A percentile compares a stretch with the other conserved stretches of the same genome.
Conservation (phyloP, 208 protist genomes). For the Crithidia fasciculata region DNA sequence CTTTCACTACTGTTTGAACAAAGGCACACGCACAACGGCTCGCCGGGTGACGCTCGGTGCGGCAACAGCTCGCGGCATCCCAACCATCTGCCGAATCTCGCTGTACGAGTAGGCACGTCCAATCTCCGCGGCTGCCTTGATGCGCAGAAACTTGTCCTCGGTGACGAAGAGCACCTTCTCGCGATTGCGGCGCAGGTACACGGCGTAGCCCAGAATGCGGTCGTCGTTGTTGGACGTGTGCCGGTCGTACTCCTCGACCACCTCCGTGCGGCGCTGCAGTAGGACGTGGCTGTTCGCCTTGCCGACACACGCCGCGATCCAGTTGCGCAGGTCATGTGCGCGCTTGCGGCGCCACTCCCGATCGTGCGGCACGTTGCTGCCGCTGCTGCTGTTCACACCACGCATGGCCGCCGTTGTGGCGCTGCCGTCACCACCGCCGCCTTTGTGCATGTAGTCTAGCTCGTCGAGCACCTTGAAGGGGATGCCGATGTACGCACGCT, state of each 20-base stretch:
- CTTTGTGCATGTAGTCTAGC: conserved; percentile 72
- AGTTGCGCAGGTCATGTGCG: conserved; percentile 63
- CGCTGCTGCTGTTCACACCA: not conserved
- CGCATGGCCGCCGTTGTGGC: conserved; percentile 12
- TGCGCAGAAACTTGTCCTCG: conserved; percentile 80
- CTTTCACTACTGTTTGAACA: not conserved
- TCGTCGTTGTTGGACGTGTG: conserved; percentile 70
- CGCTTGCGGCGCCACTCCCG: conserved; percentile 37
- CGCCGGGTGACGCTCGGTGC: not conserved
- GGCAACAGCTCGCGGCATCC: conserved; percentile 21
- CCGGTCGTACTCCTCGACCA: conserved; percentile 61
- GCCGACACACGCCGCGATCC: conserved; percentile 46
- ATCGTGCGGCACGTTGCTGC: conserved; percentile 1
- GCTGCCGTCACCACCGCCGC: not conserved
- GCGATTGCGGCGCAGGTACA: conserved; percentile 53
- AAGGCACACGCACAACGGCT: no score
- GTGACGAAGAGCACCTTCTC: conserved; percentile 75
- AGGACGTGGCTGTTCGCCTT: conserved; percentile 28
- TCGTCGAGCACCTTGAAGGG: conserved; percentile 80
- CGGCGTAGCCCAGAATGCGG: conserved; percentile 82
- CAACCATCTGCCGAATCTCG: conserved; percentile 45
- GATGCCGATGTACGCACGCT: conserved; percentile 63
- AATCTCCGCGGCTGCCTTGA: conserved; percentile 79
- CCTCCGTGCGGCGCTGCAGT: conserved; percentile 71
- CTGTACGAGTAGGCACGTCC: conserved; percentile 52